These are phyloP conservation scores for Mycena polygramma DNA, from an alignment of 768 basidiomycete species.

Conservation along the genomic window DNA sequence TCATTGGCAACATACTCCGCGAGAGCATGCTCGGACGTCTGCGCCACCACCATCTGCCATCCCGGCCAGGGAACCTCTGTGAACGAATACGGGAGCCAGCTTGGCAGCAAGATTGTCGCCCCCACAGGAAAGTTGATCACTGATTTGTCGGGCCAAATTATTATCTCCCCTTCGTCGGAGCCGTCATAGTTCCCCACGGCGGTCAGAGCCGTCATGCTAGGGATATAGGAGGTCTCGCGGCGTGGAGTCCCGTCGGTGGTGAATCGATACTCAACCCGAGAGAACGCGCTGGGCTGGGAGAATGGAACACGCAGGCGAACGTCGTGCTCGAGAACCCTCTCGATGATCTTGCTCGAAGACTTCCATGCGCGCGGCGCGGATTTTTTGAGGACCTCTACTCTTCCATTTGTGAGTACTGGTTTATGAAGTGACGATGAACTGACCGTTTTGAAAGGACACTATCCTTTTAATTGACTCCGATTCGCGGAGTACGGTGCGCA, in stretches of 20 bases:
- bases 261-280: background rate
- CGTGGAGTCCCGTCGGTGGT: background rate
- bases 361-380: too few relatives aligned
- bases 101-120: background rate
- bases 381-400: too few relatives aligned
- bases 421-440: too few relatives aligned
- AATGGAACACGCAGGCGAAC: background rate
- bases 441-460: too few relatives aligned
- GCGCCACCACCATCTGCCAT: background rate
- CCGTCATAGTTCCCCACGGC: background rate
- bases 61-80: background rate
- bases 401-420: too few relatives aligned
- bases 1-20: background rate
- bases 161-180: background rate
- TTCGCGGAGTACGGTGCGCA: too few relatives aligned
- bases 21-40: background rate
- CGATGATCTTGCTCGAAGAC: too few relatives aligned
- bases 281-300: background rate
- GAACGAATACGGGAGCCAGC: background rate
- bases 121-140: background rate
- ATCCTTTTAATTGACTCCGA: too few relatives aligned
- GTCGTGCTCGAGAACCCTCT: background rate
- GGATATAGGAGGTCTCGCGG: background rate
- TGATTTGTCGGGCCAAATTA: background rate
- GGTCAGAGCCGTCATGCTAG: background rate